Percentiles rank a stretch among this genome's conserved stretches.
phyloP scores from a whole-genome alignment of 148 eudicot genomes.

The Camellia japonica region DNA sequence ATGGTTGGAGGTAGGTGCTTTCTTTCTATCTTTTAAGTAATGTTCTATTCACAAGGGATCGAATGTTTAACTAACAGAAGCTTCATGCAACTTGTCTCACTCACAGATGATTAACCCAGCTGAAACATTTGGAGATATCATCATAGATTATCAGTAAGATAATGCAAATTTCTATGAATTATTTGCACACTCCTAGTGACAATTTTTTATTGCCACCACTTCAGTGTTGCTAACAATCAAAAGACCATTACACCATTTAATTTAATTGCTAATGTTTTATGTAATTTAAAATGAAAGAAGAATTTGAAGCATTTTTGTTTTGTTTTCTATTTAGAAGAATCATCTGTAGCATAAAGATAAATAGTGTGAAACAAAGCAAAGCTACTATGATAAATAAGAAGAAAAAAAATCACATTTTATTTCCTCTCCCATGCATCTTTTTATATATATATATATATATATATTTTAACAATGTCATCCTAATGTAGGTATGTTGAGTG shows the following conservation, averaged over 20 bases:
- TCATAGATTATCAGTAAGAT: slow-evolving; percentile 46
- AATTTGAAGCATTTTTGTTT: too few species aligned
- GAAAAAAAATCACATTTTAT: not conserved
- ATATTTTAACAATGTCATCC: too few species aligned
- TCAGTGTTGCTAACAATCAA: not conserved
- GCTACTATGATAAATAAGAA: too few species aligned
- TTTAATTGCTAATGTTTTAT: not conserved
- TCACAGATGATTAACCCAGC: slow-evolving; percentile 43
- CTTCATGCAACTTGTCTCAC: not conserved
- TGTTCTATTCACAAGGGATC: not conserved
- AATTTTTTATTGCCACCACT: not conserved
- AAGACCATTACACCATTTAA: too few species aligned
- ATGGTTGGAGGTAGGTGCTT: slow-evolving; percentile 40
- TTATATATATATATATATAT: too few species aligned
- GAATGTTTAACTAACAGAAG: not conserved
- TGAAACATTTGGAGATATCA: slow-evolving; percentile 43
- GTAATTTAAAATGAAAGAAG: too few species aligned
- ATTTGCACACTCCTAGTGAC: not conserved
- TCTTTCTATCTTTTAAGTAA: not conserved
- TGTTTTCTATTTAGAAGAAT: too few species aligned
- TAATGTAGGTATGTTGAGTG: slow-evolving; percentile 37
- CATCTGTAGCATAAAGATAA: too few species aligned
- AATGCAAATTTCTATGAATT: not conserved
- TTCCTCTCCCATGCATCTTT: not conserved
- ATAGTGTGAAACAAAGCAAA: too few species aligned